These are phyloP conservation scores for Candida orba DNA, from an alignment of 805 yeast species.

Conservation along the genomic window DNA sequence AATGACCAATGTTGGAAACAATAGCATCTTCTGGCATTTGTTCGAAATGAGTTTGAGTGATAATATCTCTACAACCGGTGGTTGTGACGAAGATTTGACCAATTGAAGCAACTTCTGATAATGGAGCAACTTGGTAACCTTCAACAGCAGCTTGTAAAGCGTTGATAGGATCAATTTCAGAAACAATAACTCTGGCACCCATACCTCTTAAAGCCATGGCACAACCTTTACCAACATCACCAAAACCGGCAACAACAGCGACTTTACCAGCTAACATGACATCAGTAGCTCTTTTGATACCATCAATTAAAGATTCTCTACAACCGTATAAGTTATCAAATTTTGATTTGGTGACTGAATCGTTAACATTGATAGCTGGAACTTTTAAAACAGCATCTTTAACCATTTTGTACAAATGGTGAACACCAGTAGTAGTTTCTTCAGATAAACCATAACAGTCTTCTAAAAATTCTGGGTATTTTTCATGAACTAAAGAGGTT, in stretches of 20 bases:
- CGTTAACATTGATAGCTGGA: constrained; percentile 99
- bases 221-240: constrained; percentile 99
- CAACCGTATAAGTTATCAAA: constrained; percentile 99
- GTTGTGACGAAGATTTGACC: constrained; percentile 99
- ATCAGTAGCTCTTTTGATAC: constrained; percentile 99
- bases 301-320: constrained; percentile 97
- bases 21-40: constrained; percentile 98
- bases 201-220: constrained; percentile 97
- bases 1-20: constrained; percentile 99
- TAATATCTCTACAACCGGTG: constrained; percentile 98
- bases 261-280: constrained; percentile 99
- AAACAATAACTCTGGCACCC: constrained; percentile 98
- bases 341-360: constrained; percentile 97
- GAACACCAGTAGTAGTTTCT: constrained; percentile 99
- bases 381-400: constrained; percentile 85
- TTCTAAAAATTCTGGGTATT: constrained; percentile 94
- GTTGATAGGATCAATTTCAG: constrained; percentile 98
- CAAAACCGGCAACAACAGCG: constrained; percentile 98
- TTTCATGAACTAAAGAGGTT: constrained; percentile 93
- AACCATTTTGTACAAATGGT: constrained; percentile 95
- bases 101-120: constrained; percentile 84
- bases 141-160: constrained; percentile 99
- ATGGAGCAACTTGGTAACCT: constrained; percentile 94
- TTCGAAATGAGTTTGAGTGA: constrained; percentile 79
- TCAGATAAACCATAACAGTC: constrained; percentile 95